Base-by-base conservation (phyloP, 2,329 filamentous ascomycete species). In the Knufia petricola region DNA sequence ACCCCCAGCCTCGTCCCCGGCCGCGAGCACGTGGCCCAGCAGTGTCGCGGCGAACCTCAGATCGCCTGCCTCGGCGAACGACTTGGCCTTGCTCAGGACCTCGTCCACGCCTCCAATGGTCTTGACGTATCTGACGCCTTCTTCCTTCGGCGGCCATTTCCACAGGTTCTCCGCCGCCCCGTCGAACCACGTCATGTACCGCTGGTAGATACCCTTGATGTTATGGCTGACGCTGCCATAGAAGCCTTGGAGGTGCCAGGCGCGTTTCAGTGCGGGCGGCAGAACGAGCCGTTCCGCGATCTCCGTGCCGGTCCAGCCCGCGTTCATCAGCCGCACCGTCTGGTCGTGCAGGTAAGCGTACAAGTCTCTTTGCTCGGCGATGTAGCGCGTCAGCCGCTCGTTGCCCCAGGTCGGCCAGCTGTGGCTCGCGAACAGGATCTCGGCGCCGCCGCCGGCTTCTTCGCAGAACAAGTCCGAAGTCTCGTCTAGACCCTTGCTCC, bases 331-430 rank as follows among this genome's bases (percentile, higher is more conserved):
- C 1, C 66, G 61, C 6, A 70, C 49, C 0, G 68, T 69, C 50
- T 71, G 64, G 41, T 70, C 62, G 51, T 70, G 64, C 10, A 70
- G 21, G 42, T 65, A 69, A 1, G 55, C 64, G 49, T 70, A 70
- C 13, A 66, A 48, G 51, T 69, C 66, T n/a, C 68, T 52, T 51
- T 70, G 68, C 39, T 64, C 54, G 0, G 58, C 50, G 0, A 71
- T 50, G 15, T 59, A 58, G 1, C 46, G 39, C 4, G 58, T 47
- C 13, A 65, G 48, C 1, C 60, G 51, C 0, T 58, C 51, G 2
- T 51, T 44, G 0, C 64, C 65, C 64, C 66, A 71, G 0, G 65
- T 69, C n/a, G 68, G 69, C 68, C 68, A 71, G 50, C 66, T 58
- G 52, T 71, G 68, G 19, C 62, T 59, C 1, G 60, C 61, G 45